Evolutionary conservation across 2,329 filamentous ascomycete species (phyloP), one percentile per base, ranked within the genome.

Genomic region (Pyricularia sp.): DNA sequence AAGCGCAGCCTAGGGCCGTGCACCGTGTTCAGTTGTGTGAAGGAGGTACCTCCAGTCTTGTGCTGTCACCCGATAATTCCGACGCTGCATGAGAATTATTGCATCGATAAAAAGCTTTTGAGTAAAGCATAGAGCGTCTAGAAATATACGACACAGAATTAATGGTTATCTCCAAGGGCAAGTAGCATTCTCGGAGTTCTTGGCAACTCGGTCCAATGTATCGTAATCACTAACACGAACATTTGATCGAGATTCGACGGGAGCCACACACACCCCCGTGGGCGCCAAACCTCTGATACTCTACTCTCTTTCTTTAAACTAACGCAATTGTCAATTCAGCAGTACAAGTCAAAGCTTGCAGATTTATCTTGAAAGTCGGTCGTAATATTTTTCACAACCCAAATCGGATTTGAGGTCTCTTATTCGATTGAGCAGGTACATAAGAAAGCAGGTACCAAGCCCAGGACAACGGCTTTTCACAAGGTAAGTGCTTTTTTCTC

Each of bases 11-110:
- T 63, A 30, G 55, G 69, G 28, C 63, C 50, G 69, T 70, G 73
- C 69, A 69, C 36, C 58, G 42, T 66, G 73, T 76, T 73, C 76
- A 72, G n/a, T 26, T 30, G 17, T 72, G 76, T 68, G 77, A 76
- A 65, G 30, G 70, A 30, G 70, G 7, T 23, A 76, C 74, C 30
- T 69, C 71, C 70, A 71, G 70, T 71, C 70, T 72, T 70, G 20
- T n/a, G 20, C 42, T 1, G 42, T 20, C 42, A 55, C 20, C 42
- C 42, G n/a, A 55, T 55, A 9, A n/a, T 55, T n/a, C 42, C 42
- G 20, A 6, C 42, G 20, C 20, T 55, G 5, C 17, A 55, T n/a
- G 42, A n/a, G 6, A 55, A 55, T 9, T n/a, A 55, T n/a, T 20
- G 42, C 42, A 12, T 55, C 20, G 42, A 55, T 20, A 55, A n/a